Percentiles rank a stretch among this genome's conserved stretches.
phyloP scores from a whole-genome alignment of 345 rosid genomes.

The Eucalyptus polybractea region DNA sequence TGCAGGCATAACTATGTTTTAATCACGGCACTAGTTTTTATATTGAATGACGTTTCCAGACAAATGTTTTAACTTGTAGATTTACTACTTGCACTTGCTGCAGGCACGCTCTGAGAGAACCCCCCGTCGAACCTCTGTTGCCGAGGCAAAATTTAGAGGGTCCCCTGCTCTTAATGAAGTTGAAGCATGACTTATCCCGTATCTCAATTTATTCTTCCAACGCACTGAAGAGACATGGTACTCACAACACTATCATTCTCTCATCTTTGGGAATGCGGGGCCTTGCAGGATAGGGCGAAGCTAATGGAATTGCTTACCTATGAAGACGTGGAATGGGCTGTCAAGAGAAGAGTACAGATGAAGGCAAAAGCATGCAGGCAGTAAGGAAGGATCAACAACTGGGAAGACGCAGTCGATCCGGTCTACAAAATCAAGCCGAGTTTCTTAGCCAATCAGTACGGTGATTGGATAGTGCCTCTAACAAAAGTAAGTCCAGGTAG shows the following conservation, averaged over 20 bases:
- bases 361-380: conserved; percentile 34
- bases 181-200: background rate
- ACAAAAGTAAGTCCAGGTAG: conserved; percentile 59
- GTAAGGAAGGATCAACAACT: conserved; percentile 7
- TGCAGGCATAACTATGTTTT: background rate
- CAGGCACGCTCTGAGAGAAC: conserved; percentile 58
- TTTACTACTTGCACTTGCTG: background rate
- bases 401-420: conserved; percentile 9
- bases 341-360: conserved; percentile 44
- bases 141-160: background rate
- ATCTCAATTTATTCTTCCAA: background rate
- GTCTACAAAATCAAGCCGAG: conserved; percentile 42
- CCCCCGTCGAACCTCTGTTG: conserved; percentile 15
- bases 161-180: background rate
- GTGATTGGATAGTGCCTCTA: conserved; percentile 57
- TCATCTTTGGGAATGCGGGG: background rate
- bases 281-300: conserved; percentile 28
- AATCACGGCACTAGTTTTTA: background rate
- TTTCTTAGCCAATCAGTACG: conserved; percentile 41
- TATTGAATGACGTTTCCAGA: too few species aligned
- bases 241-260: background rate
- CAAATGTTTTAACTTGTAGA: background rate
- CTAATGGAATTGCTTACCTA: conserved; percentile 44
- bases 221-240: background rate
- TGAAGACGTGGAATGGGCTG: conserved; percentile 32